Base-by-base conservation (phyloP, 495 filamentous ascomycete species). In the Viridothelium virens region DNA sequence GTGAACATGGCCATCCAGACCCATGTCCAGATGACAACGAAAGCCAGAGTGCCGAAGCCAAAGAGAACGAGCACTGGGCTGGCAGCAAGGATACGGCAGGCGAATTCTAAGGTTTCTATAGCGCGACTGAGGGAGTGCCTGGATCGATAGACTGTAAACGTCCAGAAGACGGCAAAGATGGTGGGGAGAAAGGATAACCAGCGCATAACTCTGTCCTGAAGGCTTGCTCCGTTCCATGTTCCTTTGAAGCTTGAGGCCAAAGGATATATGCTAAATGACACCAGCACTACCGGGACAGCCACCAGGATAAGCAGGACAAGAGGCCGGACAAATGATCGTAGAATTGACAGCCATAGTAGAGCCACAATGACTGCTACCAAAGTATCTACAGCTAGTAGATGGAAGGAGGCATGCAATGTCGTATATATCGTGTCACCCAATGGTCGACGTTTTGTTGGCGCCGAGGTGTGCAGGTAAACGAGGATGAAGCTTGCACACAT, bases 1-100 rank as follows among this genome's bases (percentile, higher is more conserved):
- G 91, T 94, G 76, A 98, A 98, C 94, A 97, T 97, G 70, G 86
- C 84, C 73, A 97, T 84, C 94, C 94, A 98, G 10, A 89, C 70
- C 94, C 94, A 98, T 2, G 91, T 96, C 89, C 92, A 97, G 7
- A 84, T 78, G 10, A 95, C 87, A 50, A 96, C 86, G 41, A 82
- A 79, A 10, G 79, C 81, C n/a, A 98, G 83, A 36, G 87, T 89
- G 38, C 78, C 87, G 68, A 97, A 85, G 25, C 92, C 93, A 38
- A 97, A 81, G 2, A 87, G 74, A n/a, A 97, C 78, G 34, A 98
- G 80, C 25, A 89, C 88, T 33, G 92, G 87, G 71, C 94, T 94
- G 11, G 90, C 86, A 12, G 89, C 85, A 16, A 98, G 83, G 56
- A 98, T 95, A 50, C 87, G 86, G 73, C 88, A 90, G 47, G 90